These are phyloP conservation scores for Cladosporium sp. DNA, from an alignment of 2,329 filamentous ascomycete genomes.

Conservation along the genomic window DNA sequence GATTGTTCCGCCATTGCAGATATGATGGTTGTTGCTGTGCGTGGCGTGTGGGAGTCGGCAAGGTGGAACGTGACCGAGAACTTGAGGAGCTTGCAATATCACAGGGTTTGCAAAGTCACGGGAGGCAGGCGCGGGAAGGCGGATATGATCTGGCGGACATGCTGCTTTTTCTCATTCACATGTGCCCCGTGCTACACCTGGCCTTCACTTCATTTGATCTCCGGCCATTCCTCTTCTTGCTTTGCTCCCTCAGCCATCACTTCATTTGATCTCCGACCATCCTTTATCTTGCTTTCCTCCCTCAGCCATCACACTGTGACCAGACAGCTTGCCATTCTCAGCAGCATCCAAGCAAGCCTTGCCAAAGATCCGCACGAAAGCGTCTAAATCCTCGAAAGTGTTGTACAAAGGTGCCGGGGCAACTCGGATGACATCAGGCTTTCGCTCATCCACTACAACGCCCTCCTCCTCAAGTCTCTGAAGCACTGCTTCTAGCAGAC, in stretches of 20 bases:
- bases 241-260: not conserved
- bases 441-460: conserved; percentile 76
- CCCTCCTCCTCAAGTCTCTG: conserved; percentile 61
- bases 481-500: conserved; percentile 65
- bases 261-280: conserved; percentile 13
- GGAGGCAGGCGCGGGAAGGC: no score
- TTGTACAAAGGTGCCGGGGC: conserved; percentile 84
- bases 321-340: not conserved
- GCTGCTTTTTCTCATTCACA: no score
- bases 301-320: conserved; percentile 1
- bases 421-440: conserved; percentile 78
- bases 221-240: no score
- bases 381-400: conserved; percentile 67
- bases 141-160: no score
- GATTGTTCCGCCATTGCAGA: no score
- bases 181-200: no score
- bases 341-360: conserved; percentile 31
- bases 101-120: no score
- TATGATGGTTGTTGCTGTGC: no score
- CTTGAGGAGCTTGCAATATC: no score
- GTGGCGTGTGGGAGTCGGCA: no score
- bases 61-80: no score
- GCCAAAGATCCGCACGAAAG: conserved; percentile 54
- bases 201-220: no score
- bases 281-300: conserved; percentile 8